These are phyloP conservation scores for Inosperma sp. DNA, from an alignment of 768 basidiomycete genomes.

Conservation along the genomic window DNA sequence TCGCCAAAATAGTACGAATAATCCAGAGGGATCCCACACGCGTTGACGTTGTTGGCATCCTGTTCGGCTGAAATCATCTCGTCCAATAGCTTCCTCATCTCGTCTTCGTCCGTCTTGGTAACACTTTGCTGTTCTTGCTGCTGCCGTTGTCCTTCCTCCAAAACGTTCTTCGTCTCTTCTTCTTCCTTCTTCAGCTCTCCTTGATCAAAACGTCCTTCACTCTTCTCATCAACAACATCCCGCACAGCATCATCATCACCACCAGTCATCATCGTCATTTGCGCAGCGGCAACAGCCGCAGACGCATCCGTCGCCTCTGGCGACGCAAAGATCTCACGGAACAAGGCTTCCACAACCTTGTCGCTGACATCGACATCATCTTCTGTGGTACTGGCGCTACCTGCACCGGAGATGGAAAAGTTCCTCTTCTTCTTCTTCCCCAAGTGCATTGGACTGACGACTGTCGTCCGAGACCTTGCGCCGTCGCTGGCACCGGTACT, in stretches of 20 bases:
- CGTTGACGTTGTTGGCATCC: neutral
- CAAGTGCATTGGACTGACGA: constrained; percentile 14
- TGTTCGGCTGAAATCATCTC: constrained; percentile 12
- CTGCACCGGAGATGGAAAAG: constrained; percentile 17
- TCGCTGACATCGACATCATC: constrained; percentile 43
- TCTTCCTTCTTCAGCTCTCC: constrained; percentile 14
- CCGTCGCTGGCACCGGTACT: constrained; percentile 9
- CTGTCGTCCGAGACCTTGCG: constrained; percentile 18
- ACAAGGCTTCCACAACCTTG: constrained; percentile 57
- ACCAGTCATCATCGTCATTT: constrained; percentile 18
- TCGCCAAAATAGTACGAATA: neutral
- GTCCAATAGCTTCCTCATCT: constrained; percentile 59
- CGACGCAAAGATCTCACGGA: constrained; percentile 64
- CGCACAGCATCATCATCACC: constrained; percentile 6
- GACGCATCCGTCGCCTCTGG: constrained; percentile 29
- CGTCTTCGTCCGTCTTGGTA: constrained; percentile 41
- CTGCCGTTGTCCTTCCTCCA: constrained; percentile 18
- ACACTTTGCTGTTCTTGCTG: constrained; percentile 22
- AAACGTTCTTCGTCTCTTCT: constrained; percentile 10
- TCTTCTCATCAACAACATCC: constrained; percentile 3
- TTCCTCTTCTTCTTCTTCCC: constrained; percentile 21
- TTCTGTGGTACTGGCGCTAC: constrained; percentile 13
- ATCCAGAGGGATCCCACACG: neutral
- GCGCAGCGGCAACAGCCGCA: constrained; percentile 16
- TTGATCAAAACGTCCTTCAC: neutral